phyloP scores from a whole-genome alignment of 345 rosid genomes.

The Hypericum perforatum region DNA sequence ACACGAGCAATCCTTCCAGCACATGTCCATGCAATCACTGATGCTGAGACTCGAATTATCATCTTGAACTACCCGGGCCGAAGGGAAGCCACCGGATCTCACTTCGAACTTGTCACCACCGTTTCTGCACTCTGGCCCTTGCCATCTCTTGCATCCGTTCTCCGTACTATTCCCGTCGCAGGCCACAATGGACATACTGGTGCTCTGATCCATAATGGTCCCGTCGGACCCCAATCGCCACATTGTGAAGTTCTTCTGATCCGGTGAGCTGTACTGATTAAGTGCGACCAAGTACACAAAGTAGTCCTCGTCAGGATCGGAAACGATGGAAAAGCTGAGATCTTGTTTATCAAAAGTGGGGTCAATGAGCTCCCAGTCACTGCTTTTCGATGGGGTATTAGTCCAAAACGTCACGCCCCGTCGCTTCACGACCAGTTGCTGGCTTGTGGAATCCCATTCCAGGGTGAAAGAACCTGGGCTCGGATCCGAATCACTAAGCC shows the following conservation, averaged over 20 bases:
- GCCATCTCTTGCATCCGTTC: too few relatives aligned
- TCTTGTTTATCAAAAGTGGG: not conserved
- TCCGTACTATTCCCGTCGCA: not conserved
- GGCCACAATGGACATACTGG: not conserved
- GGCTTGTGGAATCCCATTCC: constrained; percentile 3
- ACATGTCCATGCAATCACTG: too few relatives aligned
- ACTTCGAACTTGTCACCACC: too few relatives aligned
- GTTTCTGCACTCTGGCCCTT: too few relatives aligned
- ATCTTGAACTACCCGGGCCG: too few relatives aligned
- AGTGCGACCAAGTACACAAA: not conserved
- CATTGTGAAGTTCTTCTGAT: not conserved
- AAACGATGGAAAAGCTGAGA: not conserved
- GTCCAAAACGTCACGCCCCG: constrained; percentile 6
- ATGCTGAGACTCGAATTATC: too few relatives aligned
- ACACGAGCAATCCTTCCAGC: too few relatives aligned
- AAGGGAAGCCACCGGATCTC: too few relatives aligned
- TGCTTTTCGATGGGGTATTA: not conserved
- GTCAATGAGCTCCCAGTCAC: too few relatives aligned
- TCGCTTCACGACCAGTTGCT: not conserved
- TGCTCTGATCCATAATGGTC: not conserved
- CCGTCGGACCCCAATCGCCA: not conserved
- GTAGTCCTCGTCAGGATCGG: constrained; percentile 5
- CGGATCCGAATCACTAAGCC: not conserved
- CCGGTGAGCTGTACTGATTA: not conserved
- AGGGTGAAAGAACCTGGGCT: constrained; percentile 5